Percentiles rank a stretch among this genome's conserved stretches.
These are phyloP conservation scores for Liquidambar formosana DNA, from an alignment of 164 flowering plant genomes.

Conservation along the genomic window DNA sequence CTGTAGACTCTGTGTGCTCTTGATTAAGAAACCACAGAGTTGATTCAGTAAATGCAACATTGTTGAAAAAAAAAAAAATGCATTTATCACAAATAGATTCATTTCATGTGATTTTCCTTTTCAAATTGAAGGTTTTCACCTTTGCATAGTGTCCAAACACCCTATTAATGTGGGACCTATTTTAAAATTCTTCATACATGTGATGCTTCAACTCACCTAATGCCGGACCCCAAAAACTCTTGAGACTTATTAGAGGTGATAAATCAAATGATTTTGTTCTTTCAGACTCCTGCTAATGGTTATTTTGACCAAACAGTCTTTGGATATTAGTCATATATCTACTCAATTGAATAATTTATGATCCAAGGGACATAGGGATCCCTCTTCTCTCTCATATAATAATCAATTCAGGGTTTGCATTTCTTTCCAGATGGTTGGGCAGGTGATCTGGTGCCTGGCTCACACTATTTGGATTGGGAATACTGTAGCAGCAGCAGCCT, in stretches of 20 bases:
- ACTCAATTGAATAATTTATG: too few relatives aligned
- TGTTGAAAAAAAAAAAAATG: too few relatives aligned
- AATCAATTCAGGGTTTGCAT: background rate
- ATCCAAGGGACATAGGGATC: too few relatives aligned
- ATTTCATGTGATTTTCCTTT: too few relatives aligned
- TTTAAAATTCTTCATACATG: background rate
- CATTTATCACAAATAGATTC: too few relatives aligned
- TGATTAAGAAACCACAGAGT: too few relatives aligned
- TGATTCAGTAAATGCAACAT: too few relatives aligned
- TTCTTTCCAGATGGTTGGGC: constrained; percentile 83
- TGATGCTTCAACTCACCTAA: background rate
- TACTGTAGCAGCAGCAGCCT: constrained; percentile 89
- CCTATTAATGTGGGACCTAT: background rate
- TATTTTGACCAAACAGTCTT: background rate
- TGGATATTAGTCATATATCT: too few relatives aligned
- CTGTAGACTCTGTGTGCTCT: too few relatives aligned
- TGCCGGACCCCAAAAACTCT: background rate
- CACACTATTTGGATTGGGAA: constrained; percentile 93
- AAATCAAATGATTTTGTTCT: background rate
- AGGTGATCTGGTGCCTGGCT: constrained; percentile 95
- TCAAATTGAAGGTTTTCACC: too few relatives aligned
- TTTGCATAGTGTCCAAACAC: background rate
- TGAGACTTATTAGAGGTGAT: too few relatives aligned
- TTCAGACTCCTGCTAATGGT: background rate
- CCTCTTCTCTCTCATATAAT: too few relatives aligned